Evolutionary conservation across 164 flowering plant species (phyloP).

Genomic region (Liquidambar formosana): DNA sequence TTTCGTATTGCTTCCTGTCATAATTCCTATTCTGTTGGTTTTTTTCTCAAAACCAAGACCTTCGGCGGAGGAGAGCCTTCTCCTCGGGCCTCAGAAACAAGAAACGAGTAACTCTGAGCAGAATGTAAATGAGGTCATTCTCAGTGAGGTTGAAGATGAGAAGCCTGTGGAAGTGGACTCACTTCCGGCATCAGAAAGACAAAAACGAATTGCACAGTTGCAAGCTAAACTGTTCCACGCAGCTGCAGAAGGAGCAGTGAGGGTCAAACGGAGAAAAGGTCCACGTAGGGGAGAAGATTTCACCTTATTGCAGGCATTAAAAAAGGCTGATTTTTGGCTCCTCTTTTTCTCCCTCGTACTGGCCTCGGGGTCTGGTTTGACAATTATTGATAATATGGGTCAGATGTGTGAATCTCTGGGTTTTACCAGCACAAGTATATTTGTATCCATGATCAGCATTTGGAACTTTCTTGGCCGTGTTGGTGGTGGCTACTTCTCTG

Average conservation of each 20-base stretch:
- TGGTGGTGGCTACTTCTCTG: constrained; percentile 58
- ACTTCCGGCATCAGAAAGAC: constrained; percentile 38
- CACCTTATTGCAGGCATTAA: constrained; percentile 46
- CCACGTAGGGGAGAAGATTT: constrained; percentile 59
- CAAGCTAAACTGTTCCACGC: constrained; percentile 47
- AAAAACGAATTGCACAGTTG: constrained; percentile 39
- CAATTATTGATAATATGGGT: constrained; percentile 54
- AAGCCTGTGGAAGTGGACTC: constrained; percentile 32
- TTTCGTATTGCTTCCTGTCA: constrained; percentile 35
- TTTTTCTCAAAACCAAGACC: constrained; percentile 21
- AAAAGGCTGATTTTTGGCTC: constrained; percentile 57
- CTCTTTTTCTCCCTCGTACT: constrained; percentile 42
- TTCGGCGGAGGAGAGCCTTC: constrained; percentile 29
- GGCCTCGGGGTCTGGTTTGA: constrained; percentile 52
- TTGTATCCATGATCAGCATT: constrained; percentile 55
- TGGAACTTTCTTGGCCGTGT: constrained; percentile 62
- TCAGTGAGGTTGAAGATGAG: constrained; percentile 56
- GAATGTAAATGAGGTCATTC: constrained; percentile 22
- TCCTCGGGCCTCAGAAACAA: constrained; percentile 18
- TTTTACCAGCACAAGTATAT: constrained; percentile 27
- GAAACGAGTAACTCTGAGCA: constrained; percentile 12
- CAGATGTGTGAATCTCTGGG: constrained; percentile 52
- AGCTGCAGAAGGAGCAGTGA: constrained; percentile 55
- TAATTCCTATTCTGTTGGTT: constrained; percentile 34
- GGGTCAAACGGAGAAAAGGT: constrained; percentile 36